Percentiles rank a stretch among this genome's conserved stretches.
Conservation (phyloP, 768 basidiomycete species). For the Gelatoporia subvermispora region DNA sequence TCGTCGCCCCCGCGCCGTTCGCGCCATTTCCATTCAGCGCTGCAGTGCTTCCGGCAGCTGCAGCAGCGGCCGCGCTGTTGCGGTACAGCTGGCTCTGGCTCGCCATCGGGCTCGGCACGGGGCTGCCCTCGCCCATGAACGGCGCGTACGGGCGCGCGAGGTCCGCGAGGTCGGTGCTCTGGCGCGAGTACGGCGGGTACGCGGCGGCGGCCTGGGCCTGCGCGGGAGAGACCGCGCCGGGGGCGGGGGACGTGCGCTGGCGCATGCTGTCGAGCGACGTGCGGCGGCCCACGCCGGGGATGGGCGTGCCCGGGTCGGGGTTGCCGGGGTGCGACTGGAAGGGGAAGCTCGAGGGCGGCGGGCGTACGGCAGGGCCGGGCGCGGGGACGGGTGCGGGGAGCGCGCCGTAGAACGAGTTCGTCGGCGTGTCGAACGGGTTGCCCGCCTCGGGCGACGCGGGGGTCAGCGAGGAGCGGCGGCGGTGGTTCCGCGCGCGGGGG, state of each 20-base stretch:
- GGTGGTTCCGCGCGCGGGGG: slow-evolving; percentile 18
- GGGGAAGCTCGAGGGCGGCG: slow-evolving; percentile 41
- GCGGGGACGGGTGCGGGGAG: slow-evolving; percentile 1
- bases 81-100: slow-evolving; percentile 35
- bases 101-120: slow-evolving; percentile 14
- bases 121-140: slow-evolving; percentile 35
- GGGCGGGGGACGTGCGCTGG: slow-evolving; percentile 6
- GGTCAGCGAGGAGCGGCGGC: slow-evolving; percentile 13
- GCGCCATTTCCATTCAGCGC: background rate
- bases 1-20: slow-evolving; percentile 1
- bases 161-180: slow-evolving; percentile 12
- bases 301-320: slow-evolving; percentile 49
- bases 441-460: slow-evolving; percentile 1
- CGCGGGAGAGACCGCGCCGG: background rate
- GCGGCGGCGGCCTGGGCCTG: slow-evolving; percentile 4
- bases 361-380: slow-evolving; percentile 7
- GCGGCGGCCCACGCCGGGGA: slow-evolving; percentile 36
- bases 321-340: slow-evolving; percentile 65
- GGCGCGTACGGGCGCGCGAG: slow-evolving; percentile 40
- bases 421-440: slow-evolving; percentile 15
- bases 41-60: slow-evolving; percentile 14
- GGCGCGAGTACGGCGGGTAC: slow-evolving; percentile 11
- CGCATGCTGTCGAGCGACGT: slow-evolving; percentile 27
- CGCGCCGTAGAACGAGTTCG: slow-evolving; percentile 8
- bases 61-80: slow-evolving; percentile 39